These are phyloP conservation scores for Talaromyces verruculosus DNA, from an alignment of 2,329 filamentous ascomycete genomes.

Conservation along the genomic window DNA sequence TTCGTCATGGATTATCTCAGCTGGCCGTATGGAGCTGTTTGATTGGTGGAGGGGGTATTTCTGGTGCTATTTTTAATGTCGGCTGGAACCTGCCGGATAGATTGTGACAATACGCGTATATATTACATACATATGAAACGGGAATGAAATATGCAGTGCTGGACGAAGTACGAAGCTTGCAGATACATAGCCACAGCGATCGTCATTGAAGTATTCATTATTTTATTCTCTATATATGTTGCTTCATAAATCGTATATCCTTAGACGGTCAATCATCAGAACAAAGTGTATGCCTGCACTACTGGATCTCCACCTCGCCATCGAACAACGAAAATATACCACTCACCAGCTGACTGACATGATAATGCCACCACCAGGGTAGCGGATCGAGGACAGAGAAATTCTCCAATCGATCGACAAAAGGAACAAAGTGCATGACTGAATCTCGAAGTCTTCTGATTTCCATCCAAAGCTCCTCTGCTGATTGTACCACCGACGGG, in stretches of 20 bases:
- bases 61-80: neutral
- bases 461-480: conserved; percentile 18
- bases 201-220: neutral
- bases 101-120: neutral
- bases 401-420: conserved; percentile 33
- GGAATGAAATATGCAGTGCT: neutral
- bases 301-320: neutral
- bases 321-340: conserved; percentile 19
- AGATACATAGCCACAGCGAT: conserved; percentile 1
- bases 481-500: neutral
- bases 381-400: conserved; percentile 57
- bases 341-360: conserved; percentile 55
- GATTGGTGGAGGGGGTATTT: neutral
- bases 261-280: neutral
- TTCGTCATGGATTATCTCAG: conserved; percentile 5
- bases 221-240: neutral
- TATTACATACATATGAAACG: neutral
- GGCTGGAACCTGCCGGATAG: conserved; percentile 4
- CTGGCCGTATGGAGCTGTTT: neutral
- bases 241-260: conserved; percentile 1
- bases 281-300: neutral
- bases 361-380: conserved; percentile 59
- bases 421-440: conserved; percentile 25
- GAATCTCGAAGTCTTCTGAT: conserved; percentile 26
- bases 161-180: neutral